Evolutionary conservation across 306 rosid species (phyloP).

Genomic region (Dryas alaskensis): DNA sequence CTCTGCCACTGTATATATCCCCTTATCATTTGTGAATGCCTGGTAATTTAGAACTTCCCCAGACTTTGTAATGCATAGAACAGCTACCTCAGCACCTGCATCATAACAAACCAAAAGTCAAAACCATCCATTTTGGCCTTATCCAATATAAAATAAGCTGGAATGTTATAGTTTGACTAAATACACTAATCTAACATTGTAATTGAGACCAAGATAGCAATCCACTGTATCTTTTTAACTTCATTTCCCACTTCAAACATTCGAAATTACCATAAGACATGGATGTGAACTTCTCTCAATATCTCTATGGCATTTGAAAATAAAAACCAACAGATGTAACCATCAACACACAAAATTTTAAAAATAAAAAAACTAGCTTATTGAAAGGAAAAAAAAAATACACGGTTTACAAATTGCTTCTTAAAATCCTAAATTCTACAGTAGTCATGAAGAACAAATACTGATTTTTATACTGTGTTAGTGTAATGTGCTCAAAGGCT

Average conservation of each 20-base stretch:
- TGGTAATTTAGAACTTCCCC: slow-evolving; percentile 91
- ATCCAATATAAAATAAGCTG: background rate
- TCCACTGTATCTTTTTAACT: background rate
- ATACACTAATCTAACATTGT: background rate
- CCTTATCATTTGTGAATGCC: slow-evolving; percentile 78
- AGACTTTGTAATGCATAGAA: slow-evolving; percentile 85
- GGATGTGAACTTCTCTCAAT: background rate
- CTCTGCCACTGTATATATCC: slow-evolving; percentile 82
- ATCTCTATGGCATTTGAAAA: background rate
- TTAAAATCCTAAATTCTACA: background rate
- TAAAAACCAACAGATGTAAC: background rate
- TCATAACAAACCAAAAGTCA: slow-evolving; percentile 4
- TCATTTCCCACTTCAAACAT: background rate
- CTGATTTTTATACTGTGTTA: background rate
- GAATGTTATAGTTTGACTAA: background rate
- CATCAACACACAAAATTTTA: background rate
- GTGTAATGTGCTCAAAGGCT: background rate
- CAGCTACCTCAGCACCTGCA: slow-evolving; percentile 96
- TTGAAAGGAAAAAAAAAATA: background rate
- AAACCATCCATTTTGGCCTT: background rate
- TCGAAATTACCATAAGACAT: background rate
- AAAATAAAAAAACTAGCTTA: background rate
- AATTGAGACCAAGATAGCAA: slow-evolving; percentile 5
- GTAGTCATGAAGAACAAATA: background rate
- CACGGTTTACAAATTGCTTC: background rate